A percentile compares a stretch with the other conserved stretches of the same genome.
Conservation (phyloP, 2,329 filamentous ascomycete genomes). For the Dothiorella sarmentorum region DNA sequence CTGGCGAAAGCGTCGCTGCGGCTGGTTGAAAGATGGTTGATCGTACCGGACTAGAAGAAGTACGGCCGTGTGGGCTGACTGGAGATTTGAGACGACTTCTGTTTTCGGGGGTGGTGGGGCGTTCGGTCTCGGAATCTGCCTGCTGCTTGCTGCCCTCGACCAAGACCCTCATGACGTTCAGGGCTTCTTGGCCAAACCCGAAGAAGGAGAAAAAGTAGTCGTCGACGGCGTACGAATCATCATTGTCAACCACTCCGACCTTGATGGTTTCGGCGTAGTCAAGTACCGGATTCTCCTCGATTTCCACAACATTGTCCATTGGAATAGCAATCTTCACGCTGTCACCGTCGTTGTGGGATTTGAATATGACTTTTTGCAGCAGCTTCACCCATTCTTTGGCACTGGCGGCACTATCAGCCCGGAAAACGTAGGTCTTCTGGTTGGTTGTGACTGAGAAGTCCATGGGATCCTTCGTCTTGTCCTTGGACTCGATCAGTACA, state of each 20-base stretch:
- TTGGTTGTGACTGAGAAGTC: conserved; percentile 80
- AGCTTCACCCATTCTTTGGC: conserved; percentile 97
- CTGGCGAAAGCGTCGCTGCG: conserved; percentile 41
- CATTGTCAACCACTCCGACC: conserved; percentile 86
- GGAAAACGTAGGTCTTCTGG: conserved; percentile 80
- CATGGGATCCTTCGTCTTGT: conserved; percentile 65
- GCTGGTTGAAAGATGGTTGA: conserved; percentile 11
- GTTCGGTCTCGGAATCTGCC: conserved; percentile 18
- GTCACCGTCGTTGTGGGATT: conserved; percentile 92
- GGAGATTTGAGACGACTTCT: neutral
- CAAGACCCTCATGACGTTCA: conserved; percentile 71
- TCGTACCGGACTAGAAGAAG: conserved; percentile 1
- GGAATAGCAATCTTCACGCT: conserved; percentile 94
- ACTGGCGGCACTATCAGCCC: conserved; percentile 79
- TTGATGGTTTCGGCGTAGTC: conserved; percentile 93
- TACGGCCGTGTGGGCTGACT: conserved; percentile 21
- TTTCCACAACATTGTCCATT: conserved; percentile 82
- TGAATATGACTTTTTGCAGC: conserved; percentile 90
- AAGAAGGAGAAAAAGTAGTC: conserved; percentile 99
- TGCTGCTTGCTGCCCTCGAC: conserved; percentile 58
- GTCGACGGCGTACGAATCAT: conserved; percentile 91
- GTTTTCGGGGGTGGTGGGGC: conserved; percentile 1
- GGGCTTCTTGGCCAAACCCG: conserved; percentile 75
- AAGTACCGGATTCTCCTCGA: conserved; percentile 86
- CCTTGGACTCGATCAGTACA: conserved; percentile 65